phyloP scores from a whole-genome alignment of 192 early-diverging fungal genomes.

The Ambispora gerdemannii region DNA sequence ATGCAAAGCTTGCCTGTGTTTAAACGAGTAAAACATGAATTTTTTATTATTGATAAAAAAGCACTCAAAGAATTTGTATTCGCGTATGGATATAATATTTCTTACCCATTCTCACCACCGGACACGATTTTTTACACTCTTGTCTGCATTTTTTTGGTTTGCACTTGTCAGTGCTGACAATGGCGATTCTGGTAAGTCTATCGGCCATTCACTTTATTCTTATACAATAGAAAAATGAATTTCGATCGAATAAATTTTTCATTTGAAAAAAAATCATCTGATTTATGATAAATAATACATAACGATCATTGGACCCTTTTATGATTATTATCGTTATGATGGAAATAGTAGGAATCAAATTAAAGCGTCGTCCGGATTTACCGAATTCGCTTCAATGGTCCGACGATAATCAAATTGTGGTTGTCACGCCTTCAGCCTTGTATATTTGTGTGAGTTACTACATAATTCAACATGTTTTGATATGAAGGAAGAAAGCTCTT shows the following conservation, averaged over 20 bases:
- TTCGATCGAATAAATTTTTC: too few species aligned
- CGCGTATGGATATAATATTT: not conserved
- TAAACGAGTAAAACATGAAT: not conserved
- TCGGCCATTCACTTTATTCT: too few species aligned
- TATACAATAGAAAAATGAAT: too few species aligned
- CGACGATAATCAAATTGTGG: conserved; percentile 23
- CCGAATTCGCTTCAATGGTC: conserved; percentile 25
- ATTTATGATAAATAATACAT: too few species aligned
- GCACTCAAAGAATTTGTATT: not conserved
- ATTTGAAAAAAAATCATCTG: too few species aligned
- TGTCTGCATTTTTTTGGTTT: conserved; percentile 98
- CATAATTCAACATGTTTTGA: not conserved
- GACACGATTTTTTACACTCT: conserved; percentile 96
- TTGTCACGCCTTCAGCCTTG: conserved; percentile 8
- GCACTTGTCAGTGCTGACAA: conserved; percentile 93
- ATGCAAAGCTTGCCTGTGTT: conserved; percentile 86
- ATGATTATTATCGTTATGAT: too few species aligned
- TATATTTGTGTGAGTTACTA: conserved; percentile 21
- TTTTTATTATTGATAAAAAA: conserved; percentile 7
- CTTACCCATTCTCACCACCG: conserved; percentile 95
- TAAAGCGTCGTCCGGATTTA: not conserved
- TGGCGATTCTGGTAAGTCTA: conserved; percentile 89
- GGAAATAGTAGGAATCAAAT: not conserved
- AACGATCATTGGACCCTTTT: too few species aligned
- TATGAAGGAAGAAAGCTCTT: not conserved